Conservation (phyloP, 768 basidiomycete genomes). For the Agrocybe praecox region DNA sequence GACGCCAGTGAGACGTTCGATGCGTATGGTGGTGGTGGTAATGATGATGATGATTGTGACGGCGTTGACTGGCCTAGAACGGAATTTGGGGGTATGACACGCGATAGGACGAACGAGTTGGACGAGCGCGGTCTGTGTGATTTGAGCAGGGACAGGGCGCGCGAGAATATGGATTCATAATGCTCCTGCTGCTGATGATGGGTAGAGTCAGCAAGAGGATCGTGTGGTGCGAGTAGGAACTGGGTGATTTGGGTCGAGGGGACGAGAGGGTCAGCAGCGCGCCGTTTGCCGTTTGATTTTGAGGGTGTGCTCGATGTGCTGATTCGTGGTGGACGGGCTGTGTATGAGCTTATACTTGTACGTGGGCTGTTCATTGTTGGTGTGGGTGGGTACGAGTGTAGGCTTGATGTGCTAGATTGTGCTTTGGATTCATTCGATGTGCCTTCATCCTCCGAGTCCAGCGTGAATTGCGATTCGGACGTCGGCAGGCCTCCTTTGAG, state of each 20-base stretch:
- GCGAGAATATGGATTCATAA: conserved; percentile 45
- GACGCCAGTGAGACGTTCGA: conserved; percentile 16
- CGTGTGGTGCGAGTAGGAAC: conserved; percentile 53
- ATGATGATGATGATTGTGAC: conserved; percentile 1
- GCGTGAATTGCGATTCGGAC: conserved; percentile 11
- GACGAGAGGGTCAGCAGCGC: conserved; percentile 25
- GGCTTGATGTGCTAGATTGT: conserved; percentile 30
- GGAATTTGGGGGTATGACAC: conserved; percentile 22
- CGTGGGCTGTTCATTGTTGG: conserved; percentile 34
- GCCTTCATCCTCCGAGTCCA: conserved; percentile 19
- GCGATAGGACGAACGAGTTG: conserved; percentile 29
- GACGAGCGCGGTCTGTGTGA: no score
- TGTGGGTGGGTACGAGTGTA: conserved; percentile 64
- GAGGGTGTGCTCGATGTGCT: neutral
- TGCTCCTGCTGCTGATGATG: neutral
- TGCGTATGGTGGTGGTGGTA: conserved; percentile 41
- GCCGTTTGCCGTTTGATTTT: conserved; percentile 1
- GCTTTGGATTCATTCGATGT: no score
- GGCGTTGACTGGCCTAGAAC: no score
- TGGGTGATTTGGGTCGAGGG: conserved; percentile 44
- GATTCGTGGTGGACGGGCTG: conserved; percentile 24
- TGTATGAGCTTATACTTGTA: conserved; percentile 15
- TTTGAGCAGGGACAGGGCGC: conserved; percentile 41
- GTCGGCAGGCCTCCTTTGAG: neutral
- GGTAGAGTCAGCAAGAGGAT: conserved; percentile 31